These are phyloP conservation scores for Irpex sp. DNA, from an alignment of 1,284 basidiomycete species.

Conservation along the genomic window DNA sequence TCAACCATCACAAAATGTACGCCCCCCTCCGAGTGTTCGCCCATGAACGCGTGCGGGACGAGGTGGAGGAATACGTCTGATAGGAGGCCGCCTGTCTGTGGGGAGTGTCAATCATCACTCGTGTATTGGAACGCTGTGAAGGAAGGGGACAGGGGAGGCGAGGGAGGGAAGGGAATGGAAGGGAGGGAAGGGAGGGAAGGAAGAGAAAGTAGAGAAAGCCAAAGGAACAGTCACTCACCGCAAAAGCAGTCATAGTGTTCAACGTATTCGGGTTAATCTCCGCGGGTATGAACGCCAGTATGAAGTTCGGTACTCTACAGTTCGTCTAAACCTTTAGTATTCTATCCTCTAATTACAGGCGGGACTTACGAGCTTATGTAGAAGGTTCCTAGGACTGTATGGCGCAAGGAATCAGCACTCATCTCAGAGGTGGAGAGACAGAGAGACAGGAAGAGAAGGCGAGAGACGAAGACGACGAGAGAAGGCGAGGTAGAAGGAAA, in stretches of 20 bases:
- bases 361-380: slow-evolving; percentile 84
- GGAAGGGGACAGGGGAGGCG: neutral
- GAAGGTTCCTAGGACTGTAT: slow-evolving; percentile 75
- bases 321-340: neutral
- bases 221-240: slow-evolving; percentile 35
- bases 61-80: slow-evolving; percentile 89
- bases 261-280: slow-evolving; percentile 77
- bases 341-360: neutral
- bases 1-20: slow-evolving; percentile 77
- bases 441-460: neutral
- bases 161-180: too few relatives aligned
- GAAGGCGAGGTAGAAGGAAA: slow-evolving; percentile 1
- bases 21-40: slow-evolving; percentile 67
- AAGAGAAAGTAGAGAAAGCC: too few relatives aligned
- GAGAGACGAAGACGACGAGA: neutral
- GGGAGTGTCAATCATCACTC: too few relatives aligned
- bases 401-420: too few relatives aligned
- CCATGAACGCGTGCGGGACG: slow-evolving; percentile 86
- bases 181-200: too few relatives aligned
- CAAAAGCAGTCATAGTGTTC: slow-evolving; percentile 88
- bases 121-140: slow-evolving; percentile 3
- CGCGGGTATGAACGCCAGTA: slow-evolving; percentile 84
- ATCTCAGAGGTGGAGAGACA: neutral
- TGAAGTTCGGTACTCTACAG: slow-evolving; percentile 81
- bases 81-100: slow-evolving; percentile 83